These are phyloP conservation scores for Anaeramoeba flamelloides DNA, from an alignment of 78 protist genomes.

Conservation along the genomic window DNA sequence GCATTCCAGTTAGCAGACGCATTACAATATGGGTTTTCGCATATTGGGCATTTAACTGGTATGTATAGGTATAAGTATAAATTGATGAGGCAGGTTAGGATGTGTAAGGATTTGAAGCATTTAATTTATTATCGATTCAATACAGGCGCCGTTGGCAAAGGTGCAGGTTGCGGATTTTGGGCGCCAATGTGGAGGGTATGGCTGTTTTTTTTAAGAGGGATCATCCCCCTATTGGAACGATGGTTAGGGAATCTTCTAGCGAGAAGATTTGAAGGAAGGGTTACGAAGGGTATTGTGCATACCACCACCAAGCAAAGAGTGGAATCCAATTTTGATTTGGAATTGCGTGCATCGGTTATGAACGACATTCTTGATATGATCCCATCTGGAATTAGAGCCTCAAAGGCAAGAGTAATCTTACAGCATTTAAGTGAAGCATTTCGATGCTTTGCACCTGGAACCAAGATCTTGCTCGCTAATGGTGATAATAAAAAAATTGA, in stretches of 20 bases:
- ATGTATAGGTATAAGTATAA: constrained; percentile 99
- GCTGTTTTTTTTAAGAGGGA: constrained; percentile 98
- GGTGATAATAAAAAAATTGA: neutral
- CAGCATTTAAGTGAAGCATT: constrained; percentile 94
- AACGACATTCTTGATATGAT: constrained; percentile 97
- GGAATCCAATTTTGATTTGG: constrained; percentile 91
- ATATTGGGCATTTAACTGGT: constrained; percentile 97
- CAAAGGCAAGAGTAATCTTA: constrained; percentile 75
- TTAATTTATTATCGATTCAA: constrained; percentile 89
- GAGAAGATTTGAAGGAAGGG: constrained; percentile 96
- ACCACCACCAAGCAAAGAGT: constrained; percentile 97
- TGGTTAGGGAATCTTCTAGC: constrained; percentile 98
- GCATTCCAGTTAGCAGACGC: constrained; percentile 87
- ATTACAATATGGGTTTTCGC: constrained; percentile 87
- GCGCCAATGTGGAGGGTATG: constrained; percentile 99
- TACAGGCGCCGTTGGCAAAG: constrained; percentile 95
- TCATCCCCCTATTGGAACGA: constrained; percentile 95
- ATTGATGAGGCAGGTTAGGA: constrained; percentile 85
- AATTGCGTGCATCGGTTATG: constrained; percentile 92
- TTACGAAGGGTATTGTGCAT: constrained; percentile 71
- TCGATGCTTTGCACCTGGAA: constrained; percentile 57
- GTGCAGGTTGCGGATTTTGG: constrained; percentile 99
- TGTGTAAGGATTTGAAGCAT: constrained; percentile 87
- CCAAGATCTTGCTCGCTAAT: neutral
- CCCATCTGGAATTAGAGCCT: constrained; percentile 85